A percentile compares a stretch with the other conserved stretches of the same genome.
phyloP scores from a whole-genome alignment of 352 stramenopile genomes.

The Globisporangium orthogonon region DNA sequence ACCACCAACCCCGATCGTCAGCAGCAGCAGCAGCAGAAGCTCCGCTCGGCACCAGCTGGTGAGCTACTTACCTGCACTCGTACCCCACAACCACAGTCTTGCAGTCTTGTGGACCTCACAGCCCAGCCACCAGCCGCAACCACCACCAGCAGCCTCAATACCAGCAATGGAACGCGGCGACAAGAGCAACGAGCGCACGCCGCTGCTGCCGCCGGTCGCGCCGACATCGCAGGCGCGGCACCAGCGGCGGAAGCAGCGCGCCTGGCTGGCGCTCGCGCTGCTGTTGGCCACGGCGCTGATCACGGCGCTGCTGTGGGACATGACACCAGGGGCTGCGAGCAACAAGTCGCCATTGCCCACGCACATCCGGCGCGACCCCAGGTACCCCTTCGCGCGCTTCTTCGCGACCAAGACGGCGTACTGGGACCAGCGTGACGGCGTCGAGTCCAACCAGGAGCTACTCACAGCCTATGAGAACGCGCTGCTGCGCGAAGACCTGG shows the following conservation, averaged over 20 bases:
- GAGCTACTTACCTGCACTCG: too few relatives aligned
- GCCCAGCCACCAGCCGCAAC: not conserved
- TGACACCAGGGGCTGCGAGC: constrained; percentile 7
- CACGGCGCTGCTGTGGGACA: constrained; percentile 14
- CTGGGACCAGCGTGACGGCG: constrained; percentile 37
- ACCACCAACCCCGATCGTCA: too few relatives aligned
- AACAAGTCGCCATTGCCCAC: constrained; percentile 2
- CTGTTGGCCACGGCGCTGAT: constrained; percentile 9
- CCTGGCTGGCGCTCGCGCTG: constrained; percentile 10
- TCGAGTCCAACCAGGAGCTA: constrained; percentile 16
- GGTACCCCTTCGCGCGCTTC: constrained; percentile 21
- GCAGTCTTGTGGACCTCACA: not conserved
- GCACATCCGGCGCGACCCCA: constrained; percentile 9
- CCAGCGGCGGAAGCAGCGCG: constrained; percentile 3
- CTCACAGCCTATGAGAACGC: constrained; percentile 19
- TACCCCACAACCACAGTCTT: too few relatives aligned
- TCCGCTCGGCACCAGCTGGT: too few relatives aligned
- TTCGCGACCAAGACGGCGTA: constrained; percentile 58
- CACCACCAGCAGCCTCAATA: not conserved
- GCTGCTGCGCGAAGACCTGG: constrained; percentile 25
- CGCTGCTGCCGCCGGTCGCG: constrained; percentile 2
- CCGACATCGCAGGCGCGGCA: constrained; percentile 7
- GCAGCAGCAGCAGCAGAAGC: too few relatives aligned
- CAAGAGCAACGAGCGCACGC: constrained; percentile 1
- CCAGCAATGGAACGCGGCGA: not conserved